Conservation (phyloP, 176 grass and related monocot genomes). For the Triticum aestivum region IWGSC_CS_RefSeq_v2.1 NC_057797.1:659863430-659863929, state of each 20-base stretch:
- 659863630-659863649: conserved; percentile 18
- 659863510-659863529: conserved; percentile 30
- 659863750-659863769: neutral
- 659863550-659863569: neutral
- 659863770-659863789: neutral
- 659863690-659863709: conserved; percentile 23
- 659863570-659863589: conserved; percentile 24
- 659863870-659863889: neutral
- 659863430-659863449: conserved; percentile 43
- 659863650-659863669: conserved; percentile 25
- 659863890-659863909: no score
- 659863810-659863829: neutral
- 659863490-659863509: conserved; percentile 29
- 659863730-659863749: neutral
- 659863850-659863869: conserved; percentile 7
- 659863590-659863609: conserved; percentile 22
- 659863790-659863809: neutral
- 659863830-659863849: neutral
- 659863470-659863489: conserved; percentile 7
- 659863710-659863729: neutral
- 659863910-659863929: conserved; percentile 26
- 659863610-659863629: conserved; percentile 1
- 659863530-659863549: conserved; percentile 16
- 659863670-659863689: neutral
- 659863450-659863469: conserved; percentile 26